Base-by-base conservation (phyloP, 768 basidiomycete genomes). In the Suillus discolor region DNA sequence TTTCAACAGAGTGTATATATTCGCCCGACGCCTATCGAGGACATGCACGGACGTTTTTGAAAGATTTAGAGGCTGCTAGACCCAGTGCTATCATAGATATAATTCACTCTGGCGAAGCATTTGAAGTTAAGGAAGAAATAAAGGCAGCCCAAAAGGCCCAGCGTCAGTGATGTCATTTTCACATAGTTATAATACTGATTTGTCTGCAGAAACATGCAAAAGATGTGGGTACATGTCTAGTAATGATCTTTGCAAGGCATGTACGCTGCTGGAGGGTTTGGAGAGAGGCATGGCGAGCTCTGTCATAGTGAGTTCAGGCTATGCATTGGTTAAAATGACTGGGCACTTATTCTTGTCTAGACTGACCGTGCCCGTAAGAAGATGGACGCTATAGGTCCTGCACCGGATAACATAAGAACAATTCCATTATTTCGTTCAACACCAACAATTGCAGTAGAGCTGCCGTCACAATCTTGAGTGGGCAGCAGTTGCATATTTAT, bases 1-100 rank as follows among this genome's bases (percentile, higher is more conserved):
- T 97, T 79, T 98, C 96, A 2, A 99, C 97, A 9, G 97, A 99
- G 75, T 99, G 97, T 76, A 98, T 99, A 70, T 99, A 99, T 77
- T 96, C 96, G 5, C 97, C 97, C 11, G 97, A 98, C 75, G 97
- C 97, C 6, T 99, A 99, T 75, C 91, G 97, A 9, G 97, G 97
- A 0, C 96, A 99, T 74, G 96, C 97, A 1, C 86, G 97, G 57
- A 88, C 87, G 0, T 97, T 99, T 71, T 85, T 99, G 45, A 99
- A 99, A 77, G 94, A 97, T 68, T 83, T 99, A 16, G 97, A 99
- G 80, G 93, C 91, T 0, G 91, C 96, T 25, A 85, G 97, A 15
- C 96, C 97, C 0, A 94, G 92, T 72, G 94, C 94, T 1, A 97
- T 99, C 69, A 94, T 99, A 67, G 97, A 99, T 75, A 97, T 99